Percentiles rank a stretch among this genome's conserved stretches.
phyloP scores from a whole-genome alignment of 805 yeast species.

The Metschnikowia borealis region DNA sequence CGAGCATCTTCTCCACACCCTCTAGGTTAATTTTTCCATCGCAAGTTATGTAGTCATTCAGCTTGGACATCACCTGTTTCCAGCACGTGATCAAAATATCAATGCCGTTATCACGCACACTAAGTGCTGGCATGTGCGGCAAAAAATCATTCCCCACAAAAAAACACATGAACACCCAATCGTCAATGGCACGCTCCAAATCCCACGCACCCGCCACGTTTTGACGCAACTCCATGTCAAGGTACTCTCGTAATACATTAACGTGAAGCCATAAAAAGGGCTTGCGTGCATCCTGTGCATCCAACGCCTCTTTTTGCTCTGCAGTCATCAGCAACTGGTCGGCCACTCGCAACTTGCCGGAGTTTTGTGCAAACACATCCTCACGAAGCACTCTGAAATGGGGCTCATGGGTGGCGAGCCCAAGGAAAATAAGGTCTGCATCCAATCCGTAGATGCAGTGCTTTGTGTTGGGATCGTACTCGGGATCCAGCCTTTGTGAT shows the following conservation, averaged over 20 bases:
- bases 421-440: slow-evolving; percentile 95
- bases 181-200: slow-evolving; percentile 93
- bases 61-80: slow-evolving; percentile 65
- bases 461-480: slow-evolving; percentile 87
- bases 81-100: slow-evolving; percentile 77
- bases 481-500: slow-evolving; percentile 80
- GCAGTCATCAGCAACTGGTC: slow-evolving; percentile 58
- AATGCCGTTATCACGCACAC: slow-evolving; percentile 91
- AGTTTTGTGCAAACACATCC: slow-evolving; percentile 83
- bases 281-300: slow-evolving; percentile 50
- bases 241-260: slow-evolving; percentile 80
- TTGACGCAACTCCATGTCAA: slow-evolving; percentile 78
- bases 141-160: slow-evolving; percentile 97
- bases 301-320: slow-evolving; percentile 45
- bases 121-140: slow-evolving; percentile 92
- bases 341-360: slow-evolving; percentile 43
- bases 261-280: slow-evolving; percentile 95
- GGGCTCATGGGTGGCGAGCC: slow-evolving; percentile 97
- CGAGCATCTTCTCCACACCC: slow-evolving; percentile 70
- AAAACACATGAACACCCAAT: slow-evolving; percentile 98
- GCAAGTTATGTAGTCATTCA: slow-evolving; percentile 78
- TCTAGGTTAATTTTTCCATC: slow-evolving; percentile 80
- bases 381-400: slow-evolving; percentile 91
- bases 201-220: slow-evolving; percentile 72
- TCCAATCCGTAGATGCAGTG: slow-evolving; percentile 97